phyloP scores from a whole-genome alignment of 305 asterid genomes.

The Euphrasia arctica region DNA sequence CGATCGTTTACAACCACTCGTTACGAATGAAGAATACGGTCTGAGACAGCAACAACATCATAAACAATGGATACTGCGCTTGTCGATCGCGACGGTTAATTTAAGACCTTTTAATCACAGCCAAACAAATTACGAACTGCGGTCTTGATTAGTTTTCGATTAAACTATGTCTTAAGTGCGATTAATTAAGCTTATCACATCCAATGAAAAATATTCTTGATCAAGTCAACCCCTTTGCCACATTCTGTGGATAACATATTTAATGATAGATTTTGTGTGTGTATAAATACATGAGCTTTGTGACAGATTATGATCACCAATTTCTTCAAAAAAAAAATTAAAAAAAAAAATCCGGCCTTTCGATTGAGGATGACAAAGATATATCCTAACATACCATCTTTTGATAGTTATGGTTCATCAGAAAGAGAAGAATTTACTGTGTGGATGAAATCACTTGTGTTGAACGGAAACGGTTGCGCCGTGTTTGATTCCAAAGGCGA shows the following conservation, averaged over 20 bases:
- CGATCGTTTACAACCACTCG: background rate
- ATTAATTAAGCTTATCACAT: background rate
- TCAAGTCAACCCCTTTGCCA: background rate
- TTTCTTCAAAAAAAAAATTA: background rate
- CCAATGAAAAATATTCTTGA: background rate
- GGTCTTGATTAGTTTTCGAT: background rate
- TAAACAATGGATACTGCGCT: slow-evolving; percentile 3
- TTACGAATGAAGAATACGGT: background rate
- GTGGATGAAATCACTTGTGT: slow-evolving; percentile 80
- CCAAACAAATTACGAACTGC: background rate
- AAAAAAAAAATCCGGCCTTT: background rate
- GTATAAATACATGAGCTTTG: background rate
- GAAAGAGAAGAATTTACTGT: slow-evolving; percentile 56
- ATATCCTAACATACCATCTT: background rate
- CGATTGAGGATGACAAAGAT: background rate
- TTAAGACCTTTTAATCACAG: background rate
- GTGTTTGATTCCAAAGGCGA: slow-evolving; percentile 51
- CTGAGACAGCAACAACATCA: background rate
- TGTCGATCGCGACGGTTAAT: background rate
- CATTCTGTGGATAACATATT: background rate
- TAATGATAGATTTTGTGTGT: background rate
- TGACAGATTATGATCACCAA: background rate
- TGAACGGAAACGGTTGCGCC: slow-evolving; percentile 67
- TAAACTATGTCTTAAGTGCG: background rate
- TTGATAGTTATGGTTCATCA: slow-evolving; percentile 20